These are phyloP conservation scores for Vitis labrusca DNA, from an alignment of 164 flowering plant species.

Conservation along the genomic window DNA sequence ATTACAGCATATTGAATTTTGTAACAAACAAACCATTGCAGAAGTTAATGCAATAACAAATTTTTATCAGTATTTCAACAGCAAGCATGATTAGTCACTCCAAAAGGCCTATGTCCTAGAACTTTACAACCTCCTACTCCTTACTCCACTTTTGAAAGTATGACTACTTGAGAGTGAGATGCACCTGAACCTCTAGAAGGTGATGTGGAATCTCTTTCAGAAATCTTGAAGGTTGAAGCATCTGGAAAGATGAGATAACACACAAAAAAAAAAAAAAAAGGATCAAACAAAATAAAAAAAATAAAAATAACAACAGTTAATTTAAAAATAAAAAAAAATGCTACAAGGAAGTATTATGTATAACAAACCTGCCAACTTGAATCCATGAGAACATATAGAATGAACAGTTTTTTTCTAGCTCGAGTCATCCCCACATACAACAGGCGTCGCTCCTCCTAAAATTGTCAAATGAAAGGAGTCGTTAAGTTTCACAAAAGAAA, in stretches of 20 bases:
- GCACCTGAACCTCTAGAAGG: conserved; percentile 69
- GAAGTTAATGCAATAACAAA: too few relatives aligned
- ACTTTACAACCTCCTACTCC: background rate
- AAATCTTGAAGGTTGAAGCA: conserved; percentile 92
- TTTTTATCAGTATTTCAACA: background rate
- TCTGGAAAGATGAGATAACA: conserved; percentile 37
- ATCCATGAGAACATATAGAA: conserved; percentile 73
- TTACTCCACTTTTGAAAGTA: background rate
- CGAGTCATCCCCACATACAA: conserved; percentile 98
- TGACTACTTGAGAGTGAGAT: background rate
- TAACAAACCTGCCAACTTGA: conserved; percentile 79
- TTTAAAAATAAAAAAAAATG: background rate
- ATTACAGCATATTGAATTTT: too few relatives aligned
- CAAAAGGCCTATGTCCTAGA: too few relatives aligned
- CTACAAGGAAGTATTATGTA: background rate
- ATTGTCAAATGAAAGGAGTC: conserved; percentile 3
- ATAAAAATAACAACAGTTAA: background rate
- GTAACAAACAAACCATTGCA: too few relatives aligned
- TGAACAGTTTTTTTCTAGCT: conserved; percentile 76
- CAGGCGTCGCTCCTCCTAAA: conserved; percentile 86
- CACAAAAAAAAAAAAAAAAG: background rate
- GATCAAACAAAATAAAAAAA: background rate
- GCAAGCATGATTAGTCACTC: background rate
- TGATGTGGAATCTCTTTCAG: conserved; percentile 81
- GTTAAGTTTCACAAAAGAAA: background rate